Conservation (phyloP, 805 yeast species). For the Wickerhamiella hasegawae region DNA sequence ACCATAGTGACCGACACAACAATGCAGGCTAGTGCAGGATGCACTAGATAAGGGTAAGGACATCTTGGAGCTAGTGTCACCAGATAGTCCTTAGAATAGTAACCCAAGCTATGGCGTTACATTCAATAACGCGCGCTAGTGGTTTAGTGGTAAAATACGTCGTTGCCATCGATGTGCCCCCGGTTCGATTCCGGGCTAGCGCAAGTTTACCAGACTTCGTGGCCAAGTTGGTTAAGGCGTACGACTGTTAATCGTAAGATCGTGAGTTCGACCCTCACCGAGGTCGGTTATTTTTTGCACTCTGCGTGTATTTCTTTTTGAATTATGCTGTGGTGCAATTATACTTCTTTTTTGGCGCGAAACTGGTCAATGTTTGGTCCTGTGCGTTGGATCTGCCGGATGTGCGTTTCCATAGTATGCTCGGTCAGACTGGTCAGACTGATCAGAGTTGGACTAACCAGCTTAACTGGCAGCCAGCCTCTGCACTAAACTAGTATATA, state of each 20-base stretch:
- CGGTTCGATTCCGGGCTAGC: conserved; percentile 16
- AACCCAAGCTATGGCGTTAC: too few relatives aligned
- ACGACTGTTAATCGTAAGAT: conserved; percentile 8
- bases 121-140: conserved; percentile 7
- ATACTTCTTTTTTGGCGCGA: not conserved
- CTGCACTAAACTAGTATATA: not conserved
- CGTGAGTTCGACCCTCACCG: conserved; percentile 9
- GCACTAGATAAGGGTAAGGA: not conserved
- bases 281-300: conserved; percentile 4
- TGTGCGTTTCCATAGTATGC: not conserved
- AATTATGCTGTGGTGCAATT: not conserved
- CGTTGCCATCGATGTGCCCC: conserved; percentile 14
- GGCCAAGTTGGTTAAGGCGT: conserved; percentile 5
- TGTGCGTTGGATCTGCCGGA: not conserved
- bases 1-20: too few relatives aligned
- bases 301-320: not conserved
- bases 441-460: not conserved
- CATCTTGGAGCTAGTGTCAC: too few relatives aligned
- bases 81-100: too few relatives aligned
- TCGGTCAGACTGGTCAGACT: not conserved
- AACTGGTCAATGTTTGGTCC: not conserved
- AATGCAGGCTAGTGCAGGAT: not conserved
- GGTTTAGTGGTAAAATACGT: conserved; percentile 11
- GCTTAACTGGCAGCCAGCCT: not conserved
- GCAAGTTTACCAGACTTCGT: conserved; percentile 9